Base-by-base conservation (phyloP, 257 asterid genomes). In the Mentha longifolia region DNA sequence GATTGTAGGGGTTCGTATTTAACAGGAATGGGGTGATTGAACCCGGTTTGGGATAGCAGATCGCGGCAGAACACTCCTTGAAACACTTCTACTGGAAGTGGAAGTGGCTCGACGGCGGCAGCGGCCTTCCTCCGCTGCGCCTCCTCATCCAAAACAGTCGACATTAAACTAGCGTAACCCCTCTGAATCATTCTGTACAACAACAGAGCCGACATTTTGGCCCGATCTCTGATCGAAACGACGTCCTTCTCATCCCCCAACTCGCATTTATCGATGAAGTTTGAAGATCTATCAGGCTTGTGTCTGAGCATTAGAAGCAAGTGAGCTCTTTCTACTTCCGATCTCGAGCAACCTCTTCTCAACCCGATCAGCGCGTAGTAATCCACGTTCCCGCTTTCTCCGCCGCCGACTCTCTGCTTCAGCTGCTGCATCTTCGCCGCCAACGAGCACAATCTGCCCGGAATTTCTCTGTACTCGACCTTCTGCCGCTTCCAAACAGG, bases 241-340 rank as follows among this genome's bases (percentile, higher is more conserved):
- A 81, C 73, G 7, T 92, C 97, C 16, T 83, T 69, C 15, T 87
- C 96, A 20, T 95, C 96, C 0, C 88, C 85, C 61, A 92, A 88
- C 73, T 95, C 98, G 57, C 99, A 95, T 68, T 89, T 79, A 3
- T 95, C 98, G 2, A 92, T 81, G 73, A 92, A 95, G 57, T 82
- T 59, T 0, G 82, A 86, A 1, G 88, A 87, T 61, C 82, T 92
- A 50, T 95, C 99, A 2, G 97, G 97, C 84, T 92, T 92, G 86
- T 89, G 98, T 43, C 85, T 87, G 28, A 92, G 75, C 3, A 78
- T 82, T 55, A 95, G 74, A 51, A 92, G 80, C 83, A 95, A 68
- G 81, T 95, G 97, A 0, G 98, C 97, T 79, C 97, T 85, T 50
- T 87, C 95, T 11, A 95, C 39, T 63, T 95, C 99, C 46, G 98